Evolutionary conservation across 108 stramenopile species (phyloP).

Genomic region (Skeletonema costatum): DNA sequence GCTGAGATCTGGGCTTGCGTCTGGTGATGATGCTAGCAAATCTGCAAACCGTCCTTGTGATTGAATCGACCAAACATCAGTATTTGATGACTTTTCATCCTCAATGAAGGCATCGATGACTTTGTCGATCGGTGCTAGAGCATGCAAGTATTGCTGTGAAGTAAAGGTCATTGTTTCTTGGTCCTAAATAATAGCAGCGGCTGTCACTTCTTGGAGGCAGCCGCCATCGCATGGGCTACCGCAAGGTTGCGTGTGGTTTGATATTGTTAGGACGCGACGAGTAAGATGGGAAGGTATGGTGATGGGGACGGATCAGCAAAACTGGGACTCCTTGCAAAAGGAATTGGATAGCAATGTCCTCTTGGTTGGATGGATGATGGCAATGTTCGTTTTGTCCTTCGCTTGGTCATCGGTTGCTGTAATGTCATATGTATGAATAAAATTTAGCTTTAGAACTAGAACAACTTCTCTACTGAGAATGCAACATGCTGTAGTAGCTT

Average conservation of each 20-base stretch:
- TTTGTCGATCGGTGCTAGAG: background rate
- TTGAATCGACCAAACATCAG: background rate
- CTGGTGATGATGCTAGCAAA: background rate
- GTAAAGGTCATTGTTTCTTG: background rate
- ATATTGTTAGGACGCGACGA: no score
- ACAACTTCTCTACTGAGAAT: constrained; percentile 27
- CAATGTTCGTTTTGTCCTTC: no score
- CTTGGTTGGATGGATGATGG: no score
- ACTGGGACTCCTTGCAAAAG: no score
- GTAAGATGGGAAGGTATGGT: no score
- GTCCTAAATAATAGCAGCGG: background rate
- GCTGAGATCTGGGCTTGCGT: background rate
- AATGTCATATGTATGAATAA: background rate
- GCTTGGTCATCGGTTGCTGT: no score
- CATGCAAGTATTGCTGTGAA: background rate
- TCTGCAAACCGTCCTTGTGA: background rate
- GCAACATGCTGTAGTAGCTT: constrained; percentile 22
- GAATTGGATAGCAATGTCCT: no score
- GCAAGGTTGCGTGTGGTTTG: no score
- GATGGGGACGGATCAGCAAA: no score
- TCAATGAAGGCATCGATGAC: background rate
- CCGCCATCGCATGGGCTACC: no score
- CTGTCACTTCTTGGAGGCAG: no score
- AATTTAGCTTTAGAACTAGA: constrained; percentile 4
- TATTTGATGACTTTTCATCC: background rate